phyloP scores from a whole-genome alignment of 2,329 filamentous ascomycete species.

The Talaromyces sp. region DNA sequence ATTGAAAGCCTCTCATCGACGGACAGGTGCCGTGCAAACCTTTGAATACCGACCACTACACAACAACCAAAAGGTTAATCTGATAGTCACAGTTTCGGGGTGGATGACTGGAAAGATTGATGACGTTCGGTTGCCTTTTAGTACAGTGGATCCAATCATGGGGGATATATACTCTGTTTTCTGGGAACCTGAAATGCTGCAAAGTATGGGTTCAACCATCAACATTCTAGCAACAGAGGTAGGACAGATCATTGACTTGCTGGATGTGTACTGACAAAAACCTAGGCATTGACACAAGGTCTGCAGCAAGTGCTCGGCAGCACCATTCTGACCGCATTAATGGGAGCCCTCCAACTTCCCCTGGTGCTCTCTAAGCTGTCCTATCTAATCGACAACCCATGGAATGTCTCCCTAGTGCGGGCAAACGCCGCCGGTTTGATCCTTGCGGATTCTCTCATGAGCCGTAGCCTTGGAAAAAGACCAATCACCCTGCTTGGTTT shows the following conservation, averaged over 20 bases:
- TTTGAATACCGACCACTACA: conserved; percentile 95
- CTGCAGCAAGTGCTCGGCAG: conserved; percentile 91
- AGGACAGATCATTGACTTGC: conserved; percentile 22
- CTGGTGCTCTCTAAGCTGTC: conserved; percentile 88
- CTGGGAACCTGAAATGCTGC: conserved; percentile 98
- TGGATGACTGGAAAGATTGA: conserved; percentile 99
- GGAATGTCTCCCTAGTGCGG: conserved; percentile 91
- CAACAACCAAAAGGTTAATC: conserved; percentile 95
- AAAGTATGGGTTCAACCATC: conserved; percentile 96
- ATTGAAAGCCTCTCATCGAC: conserved; percentile 73
- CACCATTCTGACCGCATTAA: conserved; percentile 80
- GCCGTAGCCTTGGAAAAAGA: conserved; percentile 82
- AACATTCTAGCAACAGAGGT: conserved; percentile 97
- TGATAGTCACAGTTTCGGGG: conserved; percentile 90
- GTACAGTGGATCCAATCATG: conserved; percentile 96
- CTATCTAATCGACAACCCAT: conserved; percentile 96
- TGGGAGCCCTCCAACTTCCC: conserved; percentile 90
- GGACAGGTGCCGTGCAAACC: conserved; percentile 87
- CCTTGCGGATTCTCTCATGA: conserved; percentile 86
- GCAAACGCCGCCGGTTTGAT: conserved; percentile 86
- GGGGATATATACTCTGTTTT: conserved; percentile 94
- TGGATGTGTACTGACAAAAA: not conserved
- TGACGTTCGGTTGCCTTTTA: conserved; percentile 91
- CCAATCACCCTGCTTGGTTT: conserved; percentile 93
- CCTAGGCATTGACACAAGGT: conserved; percentile 87